These are phyloP conservation scores for Eutypa lata DNA, from an alignment of 2,329 filamentous ascomycete species.

Conservation along the genomic window DNA sequence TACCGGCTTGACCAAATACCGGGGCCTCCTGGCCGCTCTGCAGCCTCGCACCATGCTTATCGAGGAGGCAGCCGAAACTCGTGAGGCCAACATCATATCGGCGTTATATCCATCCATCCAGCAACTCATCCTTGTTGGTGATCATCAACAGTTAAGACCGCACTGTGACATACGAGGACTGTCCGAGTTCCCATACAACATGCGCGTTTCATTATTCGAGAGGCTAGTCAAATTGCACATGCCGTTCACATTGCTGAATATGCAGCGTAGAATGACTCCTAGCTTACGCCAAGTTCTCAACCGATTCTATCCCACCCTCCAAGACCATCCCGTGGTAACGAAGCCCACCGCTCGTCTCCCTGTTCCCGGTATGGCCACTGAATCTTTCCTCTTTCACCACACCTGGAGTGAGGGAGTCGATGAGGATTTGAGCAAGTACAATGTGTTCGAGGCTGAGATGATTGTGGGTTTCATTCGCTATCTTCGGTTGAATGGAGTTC, in stretches of 20 bases:
- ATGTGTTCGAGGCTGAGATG: conserved; percentile 72
- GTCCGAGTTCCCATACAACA: conserved; percentile 56
- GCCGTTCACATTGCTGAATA: conserved; percentile 60
- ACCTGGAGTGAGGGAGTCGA: conserved; percentile 63
- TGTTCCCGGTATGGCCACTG: conserved; percentile 43
- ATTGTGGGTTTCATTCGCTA: conserved; percentile 70
- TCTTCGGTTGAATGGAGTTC: conserved; percentile 64
- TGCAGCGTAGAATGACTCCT: conserved; percentile 62
- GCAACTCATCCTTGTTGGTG: conserved; percentile 63
- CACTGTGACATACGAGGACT: conserved; percentile 62
- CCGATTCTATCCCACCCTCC: conserved; percentile 43
- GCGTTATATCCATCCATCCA: conserved; percentile 49
- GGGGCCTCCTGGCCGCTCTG: conserved; percentile 63
- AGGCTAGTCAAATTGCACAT: conserved; percentile 66
- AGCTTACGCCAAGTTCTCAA: conserved; percentile 41
- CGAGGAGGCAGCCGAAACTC: conserved; percentile 77
- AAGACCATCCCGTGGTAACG: conserved; percentile 41
- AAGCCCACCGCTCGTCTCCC: conserved; percentile 30
- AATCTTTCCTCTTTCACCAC: conserved; percentile 49
- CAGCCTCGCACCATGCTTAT: conserved; percentile 68
- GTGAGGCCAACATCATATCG: conserved; percentile 58
- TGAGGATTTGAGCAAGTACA: conserved; percentile 63
- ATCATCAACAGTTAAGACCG: conserved; percentile 76
- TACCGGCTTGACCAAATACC: conserved; percentile 78
- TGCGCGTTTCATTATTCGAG: conserved; percentile 78